Conservation (phyloP, 352 stramenopile genomes). For the Phytophthora citricola region DNA sequence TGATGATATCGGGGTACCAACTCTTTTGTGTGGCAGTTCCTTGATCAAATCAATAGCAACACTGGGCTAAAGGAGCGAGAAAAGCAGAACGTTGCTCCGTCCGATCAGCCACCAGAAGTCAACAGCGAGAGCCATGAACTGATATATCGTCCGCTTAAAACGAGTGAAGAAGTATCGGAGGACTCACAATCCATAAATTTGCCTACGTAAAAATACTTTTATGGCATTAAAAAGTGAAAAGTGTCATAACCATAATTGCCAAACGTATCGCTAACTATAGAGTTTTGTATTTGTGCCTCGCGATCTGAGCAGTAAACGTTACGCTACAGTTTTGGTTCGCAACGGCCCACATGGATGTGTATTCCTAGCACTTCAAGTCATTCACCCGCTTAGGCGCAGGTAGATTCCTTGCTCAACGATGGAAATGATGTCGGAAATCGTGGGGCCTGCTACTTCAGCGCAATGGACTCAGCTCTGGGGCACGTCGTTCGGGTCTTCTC, state of each 20-base stretch:
- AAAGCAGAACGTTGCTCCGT: not conserved
- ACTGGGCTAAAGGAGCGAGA: slow-evolving; percentile 6
- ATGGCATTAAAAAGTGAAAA: too few species aligned
- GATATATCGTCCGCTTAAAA: not conserved
- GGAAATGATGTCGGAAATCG: slow-evolving; percentile 25
- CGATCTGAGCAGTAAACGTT: slow-evolving; percentile 20
- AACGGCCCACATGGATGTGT: slow-evolving; percentile 24
- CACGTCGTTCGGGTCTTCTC: slow-evolving; percentile 19
- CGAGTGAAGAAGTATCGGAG: not conserved
- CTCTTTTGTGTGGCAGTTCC: slow-evolving; percentile 22
- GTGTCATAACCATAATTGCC: too few species aligned
- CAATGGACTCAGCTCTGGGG: slow-evolving; percentile 68
- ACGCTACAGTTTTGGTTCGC: slow-evolving; percentile 23
- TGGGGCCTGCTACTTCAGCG: slow-evolving; percentile 13
- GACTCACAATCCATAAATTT: slow-evolving; percentile 19
- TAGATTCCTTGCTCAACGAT: slow-evolving; percentile 9
- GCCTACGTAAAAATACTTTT: slow-evolving; percentile 18
- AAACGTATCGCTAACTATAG: not conserved
- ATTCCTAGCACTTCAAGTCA: slow-evolving; percentile 21
- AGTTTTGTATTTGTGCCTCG: not conserved
- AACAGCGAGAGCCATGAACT: slow-evolving; percentile 3
- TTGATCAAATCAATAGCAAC: slow-evolving; percentile 16
- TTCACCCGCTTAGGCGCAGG: not conserved
- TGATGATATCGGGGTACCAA: not conserved
- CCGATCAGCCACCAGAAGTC: slow-evolving; percentile 3